Percentiles rank a stretch among this genome's conserved stretches.
These are phyloP conservation scores for Fusarium pseudoanthophilum DNA, from an alignment of 2,329 filamentous ascomycete species.

Conservation along the genomic window DNA sequence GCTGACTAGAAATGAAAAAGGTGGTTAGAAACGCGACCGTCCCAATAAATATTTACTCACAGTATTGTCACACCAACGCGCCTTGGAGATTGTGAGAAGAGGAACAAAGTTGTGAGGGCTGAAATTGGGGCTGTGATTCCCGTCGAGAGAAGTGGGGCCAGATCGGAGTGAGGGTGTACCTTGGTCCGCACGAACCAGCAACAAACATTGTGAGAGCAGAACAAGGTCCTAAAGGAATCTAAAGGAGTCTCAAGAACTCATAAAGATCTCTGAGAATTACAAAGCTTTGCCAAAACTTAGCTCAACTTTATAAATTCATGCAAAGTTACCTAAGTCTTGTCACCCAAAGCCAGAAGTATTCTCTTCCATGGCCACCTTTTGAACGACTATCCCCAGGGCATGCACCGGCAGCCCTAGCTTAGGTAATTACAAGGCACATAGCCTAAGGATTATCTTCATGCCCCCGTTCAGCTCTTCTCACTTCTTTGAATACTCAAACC, in stretches of 20 bases:
- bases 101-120: not conserved
- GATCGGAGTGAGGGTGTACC: too few species aligned
- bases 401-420: not conserved
- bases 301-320: too few species aligned
- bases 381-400: too few species aligned
- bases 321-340: too few species aligned
- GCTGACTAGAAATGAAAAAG: too few species aligned
- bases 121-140: not conserved
- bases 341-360: too few species aligned
- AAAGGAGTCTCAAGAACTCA: accelerated
- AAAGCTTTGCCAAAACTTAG: accelerated
- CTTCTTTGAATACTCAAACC: too few species aligned
- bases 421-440: not conserved
- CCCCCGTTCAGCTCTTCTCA: not conserved
- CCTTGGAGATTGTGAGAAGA: too few species aligned
- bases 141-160: not conserved
- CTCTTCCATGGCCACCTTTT: too few species aligned
- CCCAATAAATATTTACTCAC: too few species aligned
- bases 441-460: accelerated
- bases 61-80: too few species aligned
- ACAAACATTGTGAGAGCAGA: not conserved
- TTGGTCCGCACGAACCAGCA: not conserved
- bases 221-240: not conserved
- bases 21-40: too few species aligned
- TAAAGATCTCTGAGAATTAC: accelerated